These are phyloP conservation scores for Zygoascus meyerae DNA, from an alignment of 1,139 yeast species.

Conservation along the genomic window DNA sequence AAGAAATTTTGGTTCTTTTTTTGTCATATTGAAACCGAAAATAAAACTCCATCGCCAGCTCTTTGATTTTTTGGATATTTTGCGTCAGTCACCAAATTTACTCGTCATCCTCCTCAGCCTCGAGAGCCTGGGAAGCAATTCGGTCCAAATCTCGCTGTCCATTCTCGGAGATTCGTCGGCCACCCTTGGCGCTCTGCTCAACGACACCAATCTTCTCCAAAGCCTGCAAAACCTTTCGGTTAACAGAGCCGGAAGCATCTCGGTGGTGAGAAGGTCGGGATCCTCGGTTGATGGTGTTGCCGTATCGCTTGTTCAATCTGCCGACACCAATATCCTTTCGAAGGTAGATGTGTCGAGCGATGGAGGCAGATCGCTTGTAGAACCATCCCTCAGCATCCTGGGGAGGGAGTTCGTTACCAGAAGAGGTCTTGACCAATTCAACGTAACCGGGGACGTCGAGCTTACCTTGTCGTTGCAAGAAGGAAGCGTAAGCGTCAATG, in stretches of 20 bases:
- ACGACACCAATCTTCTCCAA: slow-evolving; percentile 97
- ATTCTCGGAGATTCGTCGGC: slow-evolving; percentile 98
- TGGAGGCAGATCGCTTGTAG: slow-evolving; percentile 99
- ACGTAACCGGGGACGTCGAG: slow-evolving; percentile 99
- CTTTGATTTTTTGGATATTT: slow-evolving; percentile 7
- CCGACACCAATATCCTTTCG: slow-evolving; percentile 99
- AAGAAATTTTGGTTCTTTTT: slow-evolving; percentile 10
- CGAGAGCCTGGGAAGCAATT: slow-evolving; percentile 98
- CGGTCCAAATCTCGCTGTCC: slow-evolving; percentile 99
- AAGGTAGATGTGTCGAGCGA: slow-evolving; percentile 99
- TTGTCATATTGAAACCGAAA: slow-evolving; percentile 4
- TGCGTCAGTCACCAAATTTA: slow-evolving; percentile 23
- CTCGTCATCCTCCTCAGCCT: slow-evolving; percentile 66
- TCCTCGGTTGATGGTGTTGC: slow-evolving; percentile 99
- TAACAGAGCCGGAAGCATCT: slow-evolving; percentile 98
- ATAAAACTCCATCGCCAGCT: slow-evolving; percentile 5
- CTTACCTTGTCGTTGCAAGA: slow-evolving; percentile 99
- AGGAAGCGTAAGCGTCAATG: slow-evolving; percentile 98
- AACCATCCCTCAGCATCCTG: slow-evolving; percentile 99
- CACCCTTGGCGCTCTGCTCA: slow-evolving; percentile 97
- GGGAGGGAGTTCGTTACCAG: slow-evolving; percentile 99
- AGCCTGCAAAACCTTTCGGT: slow-evolving; percentile 98
- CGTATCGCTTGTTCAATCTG: slow-evolving; percentile 97
- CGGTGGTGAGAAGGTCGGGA: slow-evolving; percentile 98
- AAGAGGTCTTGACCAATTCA: slow-evolving; percentile 98